A percentile compares a stretch with the other conserved stretches of the same genome.
phyloP scores from a whole-genome alignment of 2,329 filamentous ascomycete species.

The Lasiodiplodia gonubiensis region DNA sequence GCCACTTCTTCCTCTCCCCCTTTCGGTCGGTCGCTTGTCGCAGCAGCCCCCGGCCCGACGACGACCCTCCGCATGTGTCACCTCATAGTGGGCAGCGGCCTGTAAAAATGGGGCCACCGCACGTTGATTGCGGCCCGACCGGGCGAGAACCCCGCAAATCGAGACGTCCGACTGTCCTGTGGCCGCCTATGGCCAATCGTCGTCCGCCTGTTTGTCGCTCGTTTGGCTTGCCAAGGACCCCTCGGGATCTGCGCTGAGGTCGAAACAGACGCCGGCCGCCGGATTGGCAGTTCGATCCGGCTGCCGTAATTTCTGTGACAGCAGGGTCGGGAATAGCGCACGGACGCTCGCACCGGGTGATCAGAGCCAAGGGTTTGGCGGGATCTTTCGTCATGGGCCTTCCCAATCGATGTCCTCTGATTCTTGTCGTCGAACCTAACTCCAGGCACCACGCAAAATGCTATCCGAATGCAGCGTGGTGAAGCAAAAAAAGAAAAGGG shows the following conservation, averaged over 20 bases:
- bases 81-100: conserved; percentile 4
- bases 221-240: neutral
- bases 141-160: conserved; percentile 13
- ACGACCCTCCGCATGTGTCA: conserved; percentile 2
- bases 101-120: conserved; percentile 7
- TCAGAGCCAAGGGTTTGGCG: conserved; percentile 7
- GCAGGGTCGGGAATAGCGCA: neutral
- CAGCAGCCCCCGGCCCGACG: neutral
- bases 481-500: neutral
- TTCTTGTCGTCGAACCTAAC: neutral
- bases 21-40: neutral
- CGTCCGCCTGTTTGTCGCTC: neutral
- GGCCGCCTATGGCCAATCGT: conserved; percentile 10
- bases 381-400: neutral
- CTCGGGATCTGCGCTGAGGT: conserved; percentile 8
- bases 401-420: neutral
- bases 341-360: conserved; percentile 4
- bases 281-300: neutral
- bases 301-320: neutral
- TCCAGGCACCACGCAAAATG: conserved; percentile 20
- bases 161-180: neutral
- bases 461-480: neutral
- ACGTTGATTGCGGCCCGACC: conserved; percentile 21
- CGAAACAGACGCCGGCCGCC: neutral
- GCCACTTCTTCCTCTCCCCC: neutral